These are phyloP conservation scores for Pyricularia sp. DNA, from an alignment of 2,329 filamentous ascomycete genomes.

Conservation along the genomic window DNA sequence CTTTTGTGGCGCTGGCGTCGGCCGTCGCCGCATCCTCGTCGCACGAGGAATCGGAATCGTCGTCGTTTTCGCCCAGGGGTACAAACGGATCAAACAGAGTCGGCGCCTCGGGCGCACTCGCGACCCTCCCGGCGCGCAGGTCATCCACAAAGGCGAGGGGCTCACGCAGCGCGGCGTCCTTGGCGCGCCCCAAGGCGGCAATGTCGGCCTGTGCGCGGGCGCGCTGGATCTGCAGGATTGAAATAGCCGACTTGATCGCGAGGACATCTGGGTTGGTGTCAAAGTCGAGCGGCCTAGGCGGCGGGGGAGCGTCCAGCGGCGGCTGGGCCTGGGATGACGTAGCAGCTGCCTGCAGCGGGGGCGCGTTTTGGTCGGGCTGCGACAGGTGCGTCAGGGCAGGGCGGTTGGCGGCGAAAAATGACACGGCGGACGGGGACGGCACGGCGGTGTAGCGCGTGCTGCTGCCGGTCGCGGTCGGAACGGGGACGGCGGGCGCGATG, in stretches of 20 bases:
- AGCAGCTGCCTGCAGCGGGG: conserved; percentile 13
- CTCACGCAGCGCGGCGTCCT: conserved; percentile 59
- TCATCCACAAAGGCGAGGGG: conserved; percentile 65
- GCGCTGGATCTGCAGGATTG: conserved; percentile 78
- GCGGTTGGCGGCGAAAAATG: conserved; percentile 21
- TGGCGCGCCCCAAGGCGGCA: conserved; percentile 56
- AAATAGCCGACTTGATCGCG: conserved; percentile 75
- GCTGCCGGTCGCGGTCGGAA: conserved; percentile 4
- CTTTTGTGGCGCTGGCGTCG: conserved; percentile 8
- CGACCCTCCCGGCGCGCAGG: conserved; percentile 52
- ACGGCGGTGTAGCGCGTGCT: conserved; percentile 7
- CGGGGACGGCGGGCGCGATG: conserved; percentile 4
- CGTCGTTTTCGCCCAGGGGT: conserved; percentile 13
- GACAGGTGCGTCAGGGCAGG: conserved; percentile 25
- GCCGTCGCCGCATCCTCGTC: conserved; percentile 16
- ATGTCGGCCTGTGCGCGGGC: conserved; percentile 71
- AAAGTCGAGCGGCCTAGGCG: conserved; percentile 45
- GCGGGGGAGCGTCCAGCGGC: conserved; percentile 26
- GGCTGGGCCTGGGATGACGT: neutral
- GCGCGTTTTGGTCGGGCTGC: conserved; percentile 32
- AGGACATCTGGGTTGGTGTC: conserved; percentile 74
- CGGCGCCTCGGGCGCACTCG: conserved; percentile 17
- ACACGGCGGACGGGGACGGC: conserved; percentile 9
- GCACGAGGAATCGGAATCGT: conserved; percentile 17
- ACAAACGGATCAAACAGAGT: conserved; percentile 14